phyloP scores from a whole-genome alignment of 257 asterid species.

The Salvia miltiorrhiza region DNA sequence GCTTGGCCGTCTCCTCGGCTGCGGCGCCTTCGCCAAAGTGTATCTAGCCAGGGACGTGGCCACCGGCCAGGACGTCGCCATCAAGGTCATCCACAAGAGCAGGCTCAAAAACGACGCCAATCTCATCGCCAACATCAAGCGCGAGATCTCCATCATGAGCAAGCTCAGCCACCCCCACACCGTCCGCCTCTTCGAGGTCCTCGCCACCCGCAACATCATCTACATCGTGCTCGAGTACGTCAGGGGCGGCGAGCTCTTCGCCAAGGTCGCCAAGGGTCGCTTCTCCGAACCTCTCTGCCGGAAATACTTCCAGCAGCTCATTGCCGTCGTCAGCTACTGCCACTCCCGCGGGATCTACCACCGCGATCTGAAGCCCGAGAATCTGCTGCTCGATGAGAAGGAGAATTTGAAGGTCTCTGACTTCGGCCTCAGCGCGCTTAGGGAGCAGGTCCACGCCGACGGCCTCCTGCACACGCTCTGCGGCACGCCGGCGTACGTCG shows the following conservation, averaged over 20 bases:
- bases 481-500: conserved; percentile 53
- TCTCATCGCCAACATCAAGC: conserved; percentile 29
- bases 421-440: conserved; percentile 44
- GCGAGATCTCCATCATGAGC: conserved; percentile 41
- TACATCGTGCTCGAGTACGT: conserved; percentile 44
- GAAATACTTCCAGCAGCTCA: conserved; percentile 40
- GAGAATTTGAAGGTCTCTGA: conserved; percentile 42
- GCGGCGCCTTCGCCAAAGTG: conserved; percentile 47
- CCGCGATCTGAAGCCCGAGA: conserved; percentile 49
- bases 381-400: conserved; percentile 37
- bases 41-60: conserved; percentile 33
- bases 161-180: conserved; percentile 33
- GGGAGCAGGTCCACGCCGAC: conserved; percentile 30
- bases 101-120: conserved; percentile 24
- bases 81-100: conserved; percentile 36
- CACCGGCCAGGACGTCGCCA: conserved; percentile 39
- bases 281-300: conserved; percentile 34
- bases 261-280: conserved; percentile 37
- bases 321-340: conserved; percentile 46
- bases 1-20: conserved; percentile 39
- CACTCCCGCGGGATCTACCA: conserved; percentile 46
- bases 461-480: conserved; percentile 48
- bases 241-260: conserved; percentile 49
- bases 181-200: conserved; percentile 35
- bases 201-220: conserved; percentile 40